These are phyloP conservation scores for Meyerozyma carpophila DNA, from an alignment of 1,139 yeast species.

Conservation along the genomic window DNA sequence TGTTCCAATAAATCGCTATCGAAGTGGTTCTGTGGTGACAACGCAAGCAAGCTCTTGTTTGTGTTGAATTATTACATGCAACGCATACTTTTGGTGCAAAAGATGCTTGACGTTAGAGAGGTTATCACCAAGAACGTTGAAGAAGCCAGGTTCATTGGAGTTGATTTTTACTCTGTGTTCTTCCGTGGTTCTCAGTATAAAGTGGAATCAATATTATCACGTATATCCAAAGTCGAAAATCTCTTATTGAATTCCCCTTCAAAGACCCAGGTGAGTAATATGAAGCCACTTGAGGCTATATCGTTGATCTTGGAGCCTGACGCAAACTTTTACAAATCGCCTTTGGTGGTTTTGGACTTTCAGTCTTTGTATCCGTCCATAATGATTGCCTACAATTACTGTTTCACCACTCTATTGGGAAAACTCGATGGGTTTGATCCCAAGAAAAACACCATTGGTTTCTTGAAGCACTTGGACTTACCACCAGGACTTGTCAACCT, in stretches of 20 bases:
- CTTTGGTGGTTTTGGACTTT: slow-evolving; percentile 83
- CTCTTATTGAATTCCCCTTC: slow-evolving; percentile 74
- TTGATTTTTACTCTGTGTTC: slow-evolving; percentile 83
- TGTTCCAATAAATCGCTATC: slow-evolving; percentile 50
- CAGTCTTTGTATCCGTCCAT: slow-evolving; percentile 93
- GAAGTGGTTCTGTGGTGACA: slow-evolving; percentile 36
- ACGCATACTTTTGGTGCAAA: slow-evolving; percentile 40
- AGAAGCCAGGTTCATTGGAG: slow-evolving; percentile 80
- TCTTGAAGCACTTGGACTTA: slow-evolving; percentile 40
- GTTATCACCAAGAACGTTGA: slow-evolving; percentile 70
- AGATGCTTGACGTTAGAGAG: slow-evolving; percentile 58
- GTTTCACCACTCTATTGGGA: slow-evolving; percentile 85
- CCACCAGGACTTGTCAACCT: slow-evolving; percentile 54
- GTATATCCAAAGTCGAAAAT: slow-evolving; percentile 75
- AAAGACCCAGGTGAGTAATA: slow-evolving; percentile 73
- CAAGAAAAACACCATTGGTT: slow-evolving; percentile 35
- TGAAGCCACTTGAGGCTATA: slow-evolving; percentile 80
- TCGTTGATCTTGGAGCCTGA: slow-evolving; percentile 93
- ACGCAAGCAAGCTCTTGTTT: slow-evolving; percentile 21
- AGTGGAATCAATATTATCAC: slow-evolving; percentile 75
- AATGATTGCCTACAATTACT: slow-evolving; percentile 85
- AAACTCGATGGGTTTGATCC: slow-evolving; percentile 50
- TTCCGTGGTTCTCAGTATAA: slow-evolving; percentile 91
- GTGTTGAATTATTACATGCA: slow-evolving; percentile 49
- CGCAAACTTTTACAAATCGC: slow-evolving; percentile 80